Percentiles rank a stretch among this genome's conserved stretches.
phyloP scores from a whole-genome alignment of 192 early-diverging fungal genomes.

The Coemansia sp. region DNA sequence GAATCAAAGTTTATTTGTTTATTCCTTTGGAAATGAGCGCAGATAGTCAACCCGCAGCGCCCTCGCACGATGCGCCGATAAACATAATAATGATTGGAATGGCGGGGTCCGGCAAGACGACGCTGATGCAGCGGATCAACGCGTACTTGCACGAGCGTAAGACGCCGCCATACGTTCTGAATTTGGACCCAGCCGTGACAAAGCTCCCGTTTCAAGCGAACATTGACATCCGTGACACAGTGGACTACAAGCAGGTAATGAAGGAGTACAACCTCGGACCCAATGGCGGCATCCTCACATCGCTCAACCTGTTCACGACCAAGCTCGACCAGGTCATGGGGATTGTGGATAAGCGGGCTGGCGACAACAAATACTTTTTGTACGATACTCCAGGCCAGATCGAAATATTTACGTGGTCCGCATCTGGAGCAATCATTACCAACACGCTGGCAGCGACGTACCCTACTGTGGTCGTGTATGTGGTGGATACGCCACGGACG shows the following conservation, averaged over 20 bases:
- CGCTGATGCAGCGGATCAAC: conserved; percentile 94
- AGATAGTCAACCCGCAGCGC: background rate
- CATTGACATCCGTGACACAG: conserved; percentile 96
- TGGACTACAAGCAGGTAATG: conserved; percentile 99
- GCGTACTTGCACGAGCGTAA: conserved; percentile 75
- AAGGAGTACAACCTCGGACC: conserved; percentile 95
- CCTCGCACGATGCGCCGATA: conserved; percentile 21
- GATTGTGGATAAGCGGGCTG: conserved; percentile 76
- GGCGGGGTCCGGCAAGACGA: conserved; percentile 95
- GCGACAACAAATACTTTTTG: conserved; percentile 61
- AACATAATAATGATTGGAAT: conserved; percentile 88
- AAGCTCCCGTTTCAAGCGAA: conserved; percentile 89
- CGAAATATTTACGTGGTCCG: conserved; percentile 99
- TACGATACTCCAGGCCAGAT: conserved; percentile 98
- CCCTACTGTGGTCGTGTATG: conserved; percentile 87
- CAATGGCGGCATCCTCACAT: conserved; percentile 95
- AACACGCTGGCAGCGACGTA: conserved; percentile 87
- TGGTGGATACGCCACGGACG: conserved; percentile 94
- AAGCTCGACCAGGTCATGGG: conserved; percentile 97
- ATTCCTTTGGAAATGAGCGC: too few relatives aligned
- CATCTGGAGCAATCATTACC: conserved; percentile 92
- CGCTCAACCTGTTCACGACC: conserved; percentile 94
- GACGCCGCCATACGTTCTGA: conserved; percentile 84
- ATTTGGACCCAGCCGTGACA: conserved; percentile 90
- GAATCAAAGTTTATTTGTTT: too few relatives aligned